Evolutionary conservation across 2,329 filamentous ascomycete species (phyloP), one percentile per base, ranked within the genome.

Genomic region (Ceratocystis alfenasii): DNA sequence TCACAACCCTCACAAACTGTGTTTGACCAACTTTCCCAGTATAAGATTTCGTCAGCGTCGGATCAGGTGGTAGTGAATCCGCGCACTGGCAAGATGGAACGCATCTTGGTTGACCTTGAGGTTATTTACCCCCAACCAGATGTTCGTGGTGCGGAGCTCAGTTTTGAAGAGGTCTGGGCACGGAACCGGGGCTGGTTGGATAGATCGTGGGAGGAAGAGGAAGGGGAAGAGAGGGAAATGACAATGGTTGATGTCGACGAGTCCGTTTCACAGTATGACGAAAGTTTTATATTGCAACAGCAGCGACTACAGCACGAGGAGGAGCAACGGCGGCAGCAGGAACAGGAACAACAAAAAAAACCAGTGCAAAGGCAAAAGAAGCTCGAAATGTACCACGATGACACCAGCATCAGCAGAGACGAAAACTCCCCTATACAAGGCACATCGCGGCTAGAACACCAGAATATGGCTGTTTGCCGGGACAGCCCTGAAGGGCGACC

Each of bases 111-210:
- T 73, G 86, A 95, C 72, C 80, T 97, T 63, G 86, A 91, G 73
- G 85, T 86, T 41, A 82, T 97, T 44, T 97, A 97, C 72, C 92
- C 91, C 7, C 87, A 87, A 48, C 83, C 84, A 25, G 83, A 87
- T 59, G 82, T 88, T 68, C 81, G 85, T 1, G 84, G 83, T 2
- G 85, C 85, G 41, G 93, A 96, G 75, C 81, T 89, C 68, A 93
- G 89, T 72, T 95, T 97, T 72, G 94, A 99, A 73, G 94, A 99
- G 76, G 77, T 99, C 25, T 85, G 91, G 76, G 93, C 93, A 36
- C 81, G 81, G 53, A 84, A 84, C 70, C 83, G 89, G 66, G 93
- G 93, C 0, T 86, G 85, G 78, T 76, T 88, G 44, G 77, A 83
- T 69, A 78, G 78, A 59, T 76, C 78, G 20, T 88, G 84, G 84